Conservation (phyloP, 202 grass and related monocot genomes). For the Hordeum pubiflorum region DNA sequence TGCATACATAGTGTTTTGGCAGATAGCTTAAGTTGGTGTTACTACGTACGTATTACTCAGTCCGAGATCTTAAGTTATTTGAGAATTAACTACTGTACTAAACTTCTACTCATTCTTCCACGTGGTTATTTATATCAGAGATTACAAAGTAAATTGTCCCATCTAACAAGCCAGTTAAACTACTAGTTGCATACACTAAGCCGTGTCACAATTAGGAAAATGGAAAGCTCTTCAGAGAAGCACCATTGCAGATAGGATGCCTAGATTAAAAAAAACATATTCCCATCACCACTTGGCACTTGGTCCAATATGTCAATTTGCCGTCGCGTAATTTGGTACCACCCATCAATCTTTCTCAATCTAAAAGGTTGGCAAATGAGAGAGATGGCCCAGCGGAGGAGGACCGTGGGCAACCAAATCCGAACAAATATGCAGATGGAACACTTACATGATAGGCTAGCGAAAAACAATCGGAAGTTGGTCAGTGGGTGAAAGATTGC, state of each 20-base stretch:
- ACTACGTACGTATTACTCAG: not conserved
- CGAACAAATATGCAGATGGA: conserved; percentile 21
- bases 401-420: conserved; percentile 28
- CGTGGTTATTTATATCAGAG: not conserved
- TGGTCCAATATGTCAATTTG: conserved; percentile 24
- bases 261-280: conserved; percentile 11
- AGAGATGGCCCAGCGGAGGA: conserved; percentile 10
- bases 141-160: not conserved
- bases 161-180: not conserved
- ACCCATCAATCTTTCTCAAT: conserved; percentile 30
- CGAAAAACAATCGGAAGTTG: not conserved
- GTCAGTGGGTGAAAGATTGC: not conserved
- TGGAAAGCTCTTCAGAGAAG: not conserved
- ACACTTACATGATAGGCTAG: not conserved
- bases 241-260: conserved; percentile 13
- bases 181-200: not conserved
- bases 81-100: not conserved
- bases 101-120: conserved; percentile 5
- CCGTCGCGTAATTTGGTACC: conserved; percentile 18
- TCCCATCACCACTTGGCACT: conserved; percentile 7
- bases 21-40: conserved; percentile 20
- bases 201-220: not conserved
- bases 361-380: conserved; percentile 27
- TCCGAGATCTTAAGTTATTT: not conserved
- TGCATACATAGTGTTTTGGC: conserved; percentile 4